Evolutionary conservation across 2,329 filamentous ascomycete species (phyloP).

Genomic region (Beauveria caledonica): DNA sequence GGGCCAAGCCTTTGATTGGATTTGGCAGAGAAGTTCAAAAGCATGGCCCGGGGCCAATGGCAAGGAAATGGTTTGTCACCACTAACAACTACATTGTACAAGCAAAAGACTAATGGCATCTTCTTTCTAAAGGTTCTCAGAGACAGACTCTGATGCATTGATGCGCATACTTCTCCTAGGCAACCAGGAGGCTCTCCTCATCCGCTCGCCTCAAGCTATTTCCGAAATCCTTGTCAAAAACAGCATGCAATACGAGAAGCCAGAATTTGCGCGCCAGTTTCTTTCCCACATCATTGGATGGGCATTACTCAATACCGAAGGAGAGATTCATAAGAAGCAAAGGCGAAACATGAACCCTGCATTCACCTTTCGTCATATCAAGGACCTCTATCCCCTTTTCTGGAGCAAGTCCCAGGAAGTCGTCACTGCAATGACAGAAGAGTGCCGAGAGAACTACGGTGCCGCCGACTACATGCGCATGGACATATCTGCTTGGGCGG

Average conservation of each 20-base stretch:
- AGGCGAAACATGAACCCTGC: slow-evolving; percentile 23
- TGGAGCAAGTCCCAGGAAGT: slow-evolving; percentile 23
- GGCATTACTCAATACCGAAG: slow-evolving; percentile 23
- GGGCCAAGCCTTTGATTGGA: slow-evolving; percentile 3
- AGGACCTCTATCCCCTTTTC: slow-evolving; percentile 26
- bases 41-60: background rate
- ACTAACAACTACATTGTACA: background rate
- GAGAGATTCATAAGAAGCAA: slow-evolving; percentile 24
- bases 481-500: slow-evolving; percentile 15
- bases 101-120: background rate
- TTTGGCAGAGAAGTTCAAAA: background rate
- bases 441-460: background rate
- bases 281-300: slow-evolving; percentile 76
- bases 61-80: slow-evolving; percentile 61
- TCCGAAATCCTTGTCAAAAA: slow-evolving; percentile 56
- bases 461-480: slow-evolving; percentile 8
- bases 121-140: slow-evolving; percentile 37
- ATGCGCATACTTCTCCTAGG: slow-evolving; percentile 52
- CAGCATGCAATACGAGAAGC: slow-evolving; percentile 60
- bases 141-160: slow-evolving; percentile 54
- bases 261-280: slow-evolving; percentile 49
- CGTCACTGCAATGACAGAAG: slow-evolving; percentile 5
- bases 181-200: slow-evolving; percentile 49
- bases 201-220: slow-evolving; percentile 51
- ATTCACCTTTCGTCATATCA: slow-evolving; percentile 25